phyloP scores from a whole-genome alignment of 2,329 filamentous ascomycete species.

The Diaporthe caulivora region DNA sequence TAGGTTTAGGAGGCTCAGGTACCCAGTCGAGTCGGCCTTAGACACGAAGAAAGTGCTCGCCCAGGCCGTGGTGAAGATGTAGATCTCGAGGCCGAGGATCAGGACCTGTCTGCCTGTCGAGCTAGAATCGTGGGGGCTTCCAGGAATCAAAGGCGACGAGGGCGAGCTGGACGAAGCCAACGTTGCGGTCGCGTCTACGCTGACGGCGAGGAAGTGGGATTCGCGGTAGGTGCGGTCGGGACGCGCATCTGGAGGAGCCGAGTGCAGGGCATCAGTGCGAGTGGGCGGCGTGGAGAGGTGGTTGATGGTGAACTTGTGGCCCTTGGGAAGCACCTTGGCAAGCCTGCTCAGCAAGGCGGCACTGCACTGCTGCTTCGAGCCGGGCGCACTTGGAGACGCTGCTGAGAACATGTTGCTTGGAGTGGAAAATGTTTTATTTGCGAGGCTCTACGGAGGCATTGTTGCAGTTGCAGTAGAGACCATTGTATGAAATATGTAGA shows the following conservation, averaged over 20 bases:
- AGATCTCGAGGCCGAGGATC: slow-evolving; percentile 86
- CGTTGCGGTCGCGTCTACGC: slow-evolving; percentile 53
- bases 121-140: slow-evolving; percentile 45
- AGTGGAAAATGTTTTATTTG: slow-evolving; percentile 37
- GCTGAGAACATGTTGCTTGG: slow-evolving; percentile 34
- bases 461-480: background rate
- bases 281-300: slow-evolving; percentile 90
- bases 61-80: slow-evolving; percentile 85
- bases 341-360: slow-evolving; percentile 54
- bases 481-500: background rate
- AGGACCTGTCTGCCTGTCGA: slow-evolving; percentile 65
- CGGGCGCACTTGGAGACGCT: slow-evolving; percentile 37
- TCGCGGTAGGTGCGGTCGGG: slow-evolving; percentile 87
- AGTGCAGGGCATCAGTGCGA: slow-evolving; percentile 80
- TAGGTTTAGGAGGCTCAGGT: slow-evolving; percentile 75
- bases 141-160: slow-evolving; percentile 40
- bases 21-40: slow-evolving; percentile 97
- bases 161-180: slow-evolving; percentile 31
- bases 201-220: slow-evolving; percentile 77
- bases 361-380: slow-evolving; percentile 43
- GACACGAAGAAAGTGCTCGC: slow-evolving; percentile 93
- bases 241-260: slow-evolving; percentile 77
- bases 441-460: slow-evolving; percentile 2
- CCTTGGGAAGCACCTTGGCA: slow-evolving; percentile 65
- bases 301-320: slow-evolving; percentile 75